Percentiles rank a stretch among this genome's conserved stretches.
Conservation (phyloP, 208 protist genomes). For the Acanthamoeba healyi region DNA sequence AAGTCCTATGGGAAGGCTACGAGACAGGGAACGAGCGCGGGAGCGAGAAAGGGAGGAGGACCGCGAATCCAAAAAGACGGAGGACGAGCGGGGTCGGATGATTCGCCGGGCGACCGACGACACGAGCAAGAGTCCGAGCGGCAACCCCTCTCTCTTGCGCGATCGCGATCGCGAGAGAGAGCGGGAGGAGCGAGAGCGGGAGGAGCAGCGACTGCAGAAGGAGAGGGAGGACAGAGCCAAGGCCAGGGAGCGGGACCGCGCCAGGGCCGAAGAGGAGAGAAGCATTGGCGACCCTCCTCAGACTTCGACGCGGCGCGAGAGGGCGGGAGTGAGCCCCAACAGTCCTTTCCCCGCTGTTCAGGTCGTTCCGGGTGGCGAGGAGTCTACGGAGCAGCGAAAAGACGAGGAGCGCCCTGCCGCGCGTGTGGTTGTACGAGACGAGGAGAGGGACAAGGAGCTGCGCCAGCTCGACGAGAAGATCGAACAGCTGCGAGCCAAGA, state of each 20-base stretch:
- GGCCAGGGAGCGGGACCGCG: slow-evolving; percentile 22
- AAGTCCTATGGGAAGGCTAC: background rate
- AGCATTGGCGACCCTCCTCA: background rate
- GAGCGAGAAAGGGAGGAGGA: slow-evolving; percentile 12
- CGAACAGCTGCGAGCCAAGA: slow-evolving; percentile 38
- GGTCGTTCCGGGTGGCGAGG: too few species aligned
- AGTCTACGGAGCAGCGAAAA: background rate
- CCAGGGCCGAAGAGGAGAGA: slow-evolving; percentile 32
- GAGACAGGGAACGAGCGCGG: background rate
- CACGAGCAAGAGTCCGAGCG: background rate
- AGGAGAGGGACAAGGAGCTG: slow-evolving; percentile 24
- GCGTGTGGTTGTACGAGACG: background rate
- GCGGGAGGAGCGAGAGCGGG: background rate
- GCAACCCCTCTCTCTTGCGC: background rate
- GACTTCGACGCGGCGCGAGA: background rate
- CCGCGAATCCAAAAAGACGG: background rate
- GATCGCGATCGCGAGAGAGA: background rate
- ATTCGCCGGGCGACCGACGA: background rate
- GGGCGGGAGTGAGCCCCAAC: background rate
- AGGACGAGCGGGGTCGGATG: background rate
- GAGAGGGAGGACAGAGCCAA: background rate
- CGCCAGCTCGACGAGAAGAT: background rate
- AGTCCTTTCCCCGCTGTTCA: too few species aligned
- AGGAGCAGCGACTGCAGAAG: slow-evolving; percentile 2
- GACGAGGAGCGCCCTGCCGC: background rate